Base-by-base conservation (phyloP, 169 alveolate species). In the Amoebophrya sp. region DNA sequence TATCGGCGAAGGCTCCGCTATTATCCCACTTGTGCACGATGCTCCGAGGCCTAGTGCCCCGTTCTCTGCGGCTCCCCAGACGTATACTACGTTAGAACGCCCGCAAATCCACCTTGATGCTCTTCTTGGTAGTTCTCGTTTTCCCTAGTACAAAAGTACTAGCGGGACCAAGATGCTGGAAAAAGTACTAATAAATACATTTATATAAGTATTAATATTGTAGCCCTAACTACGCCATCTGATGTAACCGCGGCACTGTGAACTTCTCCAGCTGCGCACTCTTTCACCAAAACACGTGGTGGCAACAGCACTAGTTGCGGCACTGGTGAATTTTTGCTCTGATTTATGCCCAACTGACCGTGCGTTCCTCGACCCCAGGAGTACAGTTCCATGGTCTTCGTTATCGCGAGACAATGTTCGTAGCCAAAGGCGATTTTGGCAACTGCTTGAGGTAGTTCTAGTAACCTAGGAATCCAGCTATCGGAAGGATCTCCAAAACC, bases 351-450 rank as follows among this genome's bases (percentile, higher is more conserved):
- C 2, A 65, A 26, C 83, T 65, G 83, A 6, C 83, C 83, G 39
- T 65, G 83, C 2, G 39, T 36, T 6, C 83, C 83, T 10, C 83
- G 83, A 1, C 83, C 83, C 83, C 83, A 65, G 2, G 83, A 29
- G 83, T 65, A 65, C 36, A 65, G 26, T 18, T 65, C 83, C 83
- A 65, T 65, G 26, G 2, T 12, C 38, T 6, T 6, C 3, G 83
- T 65, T 6, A 65, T 65, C 38, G 39, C 18, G 39, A 65, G 83
- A 26, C 83, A 65, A 36, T 65, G 83, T 36, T 65, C 83, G 83
- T 65, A 65, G 33, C 83, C 83, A 26, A 65, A 65, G 39, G 83
- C 83, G 83, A 65, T 65, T 65, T 65, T 65, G 33, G 83, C n/a
- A 6, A 65, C 33, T 6, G 33, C 33, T 0, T 29, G 2, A 65